Evolutionary conservation across 1,139 yeast species (phyloP), one percentile per base, ranked within the genome.

Genomic region (Wickerhamomyces sp.): DNA sequence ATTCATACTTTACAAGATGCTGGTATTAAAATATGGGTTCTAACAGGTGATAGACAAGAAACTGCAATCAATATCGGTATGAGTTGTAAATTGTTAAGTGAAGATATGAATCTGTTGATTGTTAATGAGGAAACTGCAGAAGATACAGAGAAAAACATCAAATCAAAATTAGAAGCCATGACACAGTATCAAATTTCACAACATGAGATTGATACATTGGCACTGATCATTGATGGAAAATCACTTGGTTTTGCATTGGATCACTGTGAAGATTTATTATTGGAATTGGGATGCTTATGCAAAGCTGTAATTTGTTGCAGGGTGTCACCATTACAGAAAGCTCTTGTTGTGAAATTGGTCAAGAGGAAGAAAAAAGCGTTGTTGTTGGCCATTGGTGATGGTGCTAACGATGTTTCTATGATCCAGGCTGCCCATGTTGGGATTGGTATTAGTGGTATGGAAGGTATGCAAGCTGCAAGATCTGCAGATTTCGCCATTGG

Each of bases 391-490:
- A 84, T 91, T 55, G 99, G 99, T 35, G 99, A 91, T 62, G 99
- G 98, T 49, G 96, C 98, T 4, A 91, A 91, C 55, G 99, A 91
- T 64, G 98, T 91, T 21, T 85, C 95, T 29, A 91, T 91, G 99
- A 91, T 91, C 49, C 98, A 91, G 61, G 96, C 97, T 12, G 98
- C 98, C 0, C 96, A 91, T 59, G 95, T 91, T 33, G 99, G 99
- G 41, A 94, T 91, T 30, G 99, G 99, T 56, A 91, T 91, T 47
- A 86, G 93, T 54, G 99, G 99, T 49, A 85, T 87, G 86, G 98
- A 93, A 64, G 99, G 99, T 49, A 89, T 89, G 88, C 99, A 93
- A 60, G 98, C 98, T 8, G 97, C 98, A 0, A 73, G 98, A 59
- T 81, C 94, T 59, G 98, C 99, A 0, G 99, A 93, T 67, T 78